Conservation (phyloP, 768 basidiomycete species). For the Cystofilobasidium capitatum region DNA sequence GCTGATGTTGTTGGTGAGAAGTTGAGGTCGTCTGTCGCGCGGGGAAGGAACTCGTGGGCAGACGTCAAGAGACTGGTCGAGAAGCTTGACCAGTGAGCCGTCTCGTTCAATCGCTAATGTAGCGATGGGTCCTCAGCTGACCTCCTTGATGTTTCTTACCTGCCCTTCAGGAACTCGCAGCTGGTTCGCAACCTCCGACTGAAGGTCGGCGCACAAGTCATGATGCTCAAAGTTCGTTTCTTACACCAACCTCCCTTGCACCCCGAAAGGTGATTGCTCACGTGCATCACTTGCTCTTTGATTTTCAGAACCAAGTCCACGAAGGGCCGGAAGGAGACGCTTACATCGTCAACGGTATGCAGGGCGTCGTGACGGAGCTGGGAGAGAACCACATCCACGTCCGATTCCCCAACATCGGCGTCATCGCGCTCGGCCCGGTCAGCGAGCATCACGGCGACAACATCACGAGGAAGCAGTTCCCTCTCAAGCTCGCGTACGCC, state of each 20-base stretch:
- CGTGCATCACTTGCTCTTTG: not conserved
- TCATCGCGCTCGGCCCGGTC: not conserved
- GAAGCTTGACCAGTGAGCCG: not conserved
- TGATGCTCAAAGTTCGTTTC: not conserved
- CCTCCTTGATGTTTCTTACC: too few relatives aligned
- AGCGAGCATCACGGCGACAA: not conserved
- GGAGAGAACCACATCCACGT: not conserved
- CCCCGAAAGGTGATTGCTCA: not conserved
- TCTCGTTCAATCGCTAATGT: not conserved
- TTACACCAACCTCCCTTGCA: not conserved
- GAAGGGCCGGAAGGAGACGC: too few relatives aligned
- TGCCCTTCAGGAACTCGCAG: not conserved
- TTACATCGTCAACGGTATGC: constrained; percentile 21
- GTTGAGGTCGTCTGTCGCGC: not conserved
- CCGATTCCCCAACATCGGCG: not conserved
- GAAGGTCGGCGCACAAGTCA: not conserved
- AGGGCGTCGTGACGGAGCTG: not conserved
- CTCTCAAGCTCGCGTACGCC: constrained; percentile 16
- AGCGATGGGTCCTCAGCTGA: too few relatives aligned
- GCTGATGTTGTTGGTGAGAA: not conserved
- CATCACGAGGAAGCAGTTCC: constrained; percentile 8
- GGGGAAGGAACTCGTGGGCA: not conserved
- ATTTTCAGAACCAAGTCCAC: not conserved
- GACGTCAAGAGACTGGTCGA: not conserved
- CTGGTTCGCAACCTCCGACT: not conserved